Conservation (phyloP, 2,329 filamentous ascomycete species). For the Tolypocladium sp. region DNA sequence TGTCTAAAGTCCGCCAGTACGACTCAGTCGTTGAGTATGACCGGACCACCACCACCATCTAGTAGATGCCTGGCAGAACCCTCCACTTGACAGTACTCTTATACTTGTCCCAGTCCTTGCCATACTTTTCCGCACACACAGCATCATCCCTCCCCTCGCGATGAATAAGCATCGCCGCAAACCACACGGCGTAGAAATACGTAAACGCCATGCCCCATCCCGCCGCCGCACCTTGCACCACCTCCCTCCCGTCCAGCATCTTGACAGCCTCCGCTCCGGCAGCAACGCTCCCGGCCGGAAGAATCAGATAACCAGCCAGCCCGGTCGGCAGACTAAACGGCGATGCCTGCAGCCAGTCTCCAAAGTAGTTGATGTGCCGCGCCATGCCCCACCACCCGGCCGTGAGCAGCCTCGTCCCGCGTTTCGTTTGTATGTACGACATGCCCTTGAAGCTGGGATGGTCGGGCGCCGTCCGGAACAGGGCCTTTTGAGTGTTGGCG, state of each 20-base stretch:
- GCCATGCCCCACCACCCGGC: constrained; percentile 88
- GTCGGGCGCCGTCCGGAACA: constrained; percentile 77
- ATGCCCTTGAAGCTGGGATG: constrained; percentile 69
- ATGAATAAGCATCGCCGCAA: constrained; percentile 73
- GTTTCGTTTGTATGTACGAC: constrained; percentile 72
- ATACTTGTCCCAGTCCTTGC: constrained; percentile 80
- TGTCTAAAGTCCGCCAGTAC: no score
- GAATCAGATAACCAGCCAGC: constrained; percentile 66
- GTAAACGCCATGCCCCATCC: constrained; percentile 82
- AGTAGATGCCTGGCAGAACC: constrained; percentile 78
- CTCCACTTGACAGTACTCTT: constrained; percentile 66
- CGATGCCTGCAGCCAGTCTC: constrained; percentile 87
- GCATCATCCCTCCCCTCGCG: constrained; percentile 77
- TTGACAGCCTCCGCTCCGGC: constrained; percentile 38
- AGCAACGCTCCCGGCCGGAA: constrained; percentile 34
- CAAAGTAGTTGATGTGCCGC: constrained; percentile 88
- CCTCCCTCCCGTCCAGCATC: constrained; percentile 47
- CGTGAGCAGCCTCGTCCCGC: constrained; percentile 68
- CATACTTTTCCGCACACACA: constrained; percentile 81
- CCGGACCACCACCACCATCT: background rate
- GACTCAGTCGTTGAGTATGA: no score
- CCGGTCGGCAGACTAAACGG: constrained; percentile 79
- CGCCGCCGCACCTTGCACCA: constrained; percentile 60
- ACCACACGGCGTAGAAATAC: constrained; percentile 88
- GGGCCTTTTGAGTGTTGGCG: constrained; percentile 84